Conservation (phyloP, 2,329 filamentous ascomycete species). For the Colletotrichum camelliae region DNA sequence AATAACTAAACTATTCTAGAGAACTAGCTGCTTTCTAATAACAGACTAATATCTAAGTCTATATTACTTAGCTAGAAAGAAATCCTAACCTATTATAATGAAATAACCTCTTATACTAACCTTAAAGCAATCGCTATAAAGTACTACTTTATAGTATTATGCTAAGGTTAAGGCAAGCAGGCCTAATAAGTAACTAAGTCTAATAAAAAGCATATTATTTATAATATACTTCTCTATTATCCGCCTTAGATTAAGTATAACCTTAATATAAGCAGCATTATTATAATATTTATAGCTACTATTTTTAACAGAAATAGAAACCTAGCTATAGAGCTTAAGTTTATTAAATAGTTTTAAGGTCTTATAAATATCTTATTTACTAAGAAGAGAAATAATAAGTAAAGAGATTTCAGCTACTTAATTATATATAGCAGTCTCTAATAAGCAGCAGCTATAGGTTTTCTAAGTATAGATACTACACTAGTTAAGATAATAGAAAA, state of each 20-base stretch:
- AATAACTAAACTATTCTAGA: neutral
- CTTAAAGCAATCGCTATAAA: neutral
- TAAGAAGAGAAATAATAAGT: neutral
- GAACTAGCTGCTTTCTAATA: neutral
- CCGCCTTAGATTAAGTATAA: neutral
- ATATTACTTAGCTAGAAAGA: neutral
- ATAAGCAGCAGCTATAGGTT: neutral
- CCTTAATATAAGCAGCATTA: neutral
- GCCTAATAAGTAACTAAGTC: neutral
- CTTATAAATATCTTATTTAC: neutral
- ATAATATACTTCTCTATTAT: neutral
- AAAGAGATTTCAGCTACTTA: neutral
- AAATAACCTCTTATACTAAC: neutral
- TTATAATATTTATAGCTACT: neutral
- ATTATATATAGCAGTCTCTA: neutral
- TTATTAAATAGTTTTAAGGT: neutral
- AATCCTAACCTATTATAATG: neutral
- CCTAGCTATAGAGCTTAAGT: neutral
- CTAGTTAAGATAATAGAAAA: neutral
- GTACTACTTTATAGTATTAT: neutral
- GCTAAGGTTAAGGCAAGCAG: neutral
- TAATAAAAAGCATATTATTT: neutral
- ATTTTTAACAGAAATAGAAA: neutral
- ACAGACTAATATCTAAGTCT: slow-evolving; percentile 3
- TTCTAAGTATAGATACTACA: neutral